These are phyloP conservation scores for Pythium rishiriense DNA, from an alignment of 352 stramenopile species.

Conservation along the genomic window DNA sequence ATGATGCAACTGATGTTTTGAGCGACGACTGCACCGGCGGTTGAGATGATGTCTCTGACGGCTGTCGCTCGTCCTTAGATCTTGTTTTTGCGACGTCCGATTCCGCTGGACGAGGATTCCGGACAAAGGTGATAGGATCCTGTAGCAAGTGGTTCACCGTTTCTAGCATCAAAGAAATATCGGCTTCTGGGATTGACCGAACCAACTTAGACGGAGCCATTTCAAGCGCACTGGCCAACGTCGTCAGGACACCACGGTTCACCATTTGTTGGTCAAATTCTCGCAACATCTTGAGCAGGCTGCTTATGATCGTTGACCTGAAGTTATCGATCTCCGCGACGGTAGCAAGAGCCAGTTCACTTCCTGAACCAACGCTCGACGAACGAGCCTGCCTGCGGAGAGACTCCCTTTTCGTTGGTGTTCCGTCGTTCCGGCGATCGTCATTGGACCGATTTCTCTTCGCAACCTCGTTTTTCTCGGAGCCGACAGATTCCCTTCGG, in stretches of 20 bases:
- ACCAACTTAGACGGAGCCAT: conserved; percentile 68
- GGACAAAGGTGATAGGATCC: conserved; percentile 26
- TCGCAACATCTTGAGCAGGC: conserved; percentile 51
- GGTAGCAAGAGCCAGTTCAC: conserved; percentile 19
- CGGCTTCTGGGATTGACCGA: conserved; percentile 41
- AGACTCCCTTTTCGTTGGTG: background rate
- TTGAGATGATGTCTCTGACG: background rate
- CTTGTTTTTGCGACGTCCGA: background rate
- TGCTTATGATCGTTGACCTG: conserved; percentile 43
- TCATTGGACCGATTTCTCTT: conserved; percentile 9
- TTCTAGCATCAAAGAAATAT: conserved; percentile 68
- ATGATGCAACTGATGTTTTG: conserved; percentile 31
- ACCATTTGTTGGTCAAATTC: conserved; percentile 70
- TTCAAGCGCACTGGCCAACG: conserved; percentile 67
- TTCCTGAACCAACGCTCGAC: background rate
- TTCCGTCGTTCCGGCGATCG: background rate
- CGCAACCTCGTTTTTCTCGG: conserved; percentile 28
- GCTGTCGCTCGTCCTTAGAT: conserved; percentile 1
- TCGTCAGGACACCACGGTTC: conserved; percentile 61
- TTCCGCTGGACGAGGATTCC: background rate
- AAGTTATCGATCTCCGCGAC: conserved; percentile 50
- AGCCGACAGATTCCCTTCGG: conserved; percentile 34
- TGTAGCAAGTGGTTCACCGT: conserved; percentile 71
- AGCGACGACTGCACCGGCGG: background rate
- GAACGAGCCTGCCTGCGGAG: background rate